These are phyloP conservation scores for Hapsidospora chrysogenum DNA, from an alignment of 495 filamentous ascomycete species.

Conservation along the genomic window DNA sequence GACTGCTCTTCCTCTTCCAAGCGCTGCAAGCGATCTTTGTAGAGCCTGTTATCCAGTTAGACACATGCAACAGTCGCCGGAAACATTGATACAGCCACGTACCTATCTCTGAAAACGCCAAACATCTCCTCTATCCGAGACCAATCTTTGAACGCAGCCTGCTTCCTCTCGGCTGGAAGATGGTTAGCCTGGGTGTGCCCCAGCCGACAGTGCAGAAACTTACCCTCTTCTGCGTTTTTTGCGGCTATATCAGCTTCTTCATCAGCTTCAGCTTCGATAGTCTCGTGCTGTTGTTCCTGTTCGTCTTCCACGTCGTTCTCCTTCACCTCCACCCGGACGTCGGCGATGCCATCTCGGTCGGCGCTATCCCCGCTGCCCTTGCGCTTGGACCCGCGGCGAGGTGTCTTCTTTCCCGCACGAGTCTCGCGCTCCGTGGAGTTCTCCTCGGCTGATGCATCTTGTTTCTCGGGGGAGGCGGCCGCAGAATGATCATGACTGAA, in stretches of 20 bases:
- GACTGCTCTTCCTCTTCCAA: constrained; percentile 72
- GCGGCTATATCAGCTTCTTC: constrained; percentile 35
- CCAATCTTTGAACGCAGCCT: constrained; percentile 64
- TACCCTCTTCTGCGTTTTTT: constrained; percentile 64
- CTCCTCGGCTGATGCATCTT: constrained; percentile 10
- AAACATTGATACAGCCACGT: constrained; percentile 13
- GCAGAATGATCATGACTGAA: no score
- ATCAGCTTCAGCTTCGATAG: constrained; percentile 24
- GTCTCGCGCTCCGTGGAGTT: constrained; percentile 10
- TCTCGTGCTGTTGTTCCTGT: constrained; percentile 16
- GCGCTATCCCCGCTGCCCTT: constrained; percentile 21
- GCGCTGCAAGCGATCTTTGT: constrained; percentile 68
- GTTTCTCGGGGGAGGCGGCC: constrained; percentile 6
- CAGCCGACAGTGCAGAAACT: constrained; percentile 12
- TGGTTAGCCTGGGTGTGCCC: constrained; percentile 20
- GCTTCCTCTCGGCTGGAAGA: constrained; percentile 55
- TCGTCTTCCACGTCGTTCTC: constrained; percentile 14
- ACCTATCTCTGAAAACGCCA: constrained; percentile 74
- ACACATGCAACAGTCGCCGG: no score
- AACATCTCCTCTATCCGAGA: constrained; percentile 69
- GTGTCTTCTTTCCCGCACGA: constrained; percentile 17
- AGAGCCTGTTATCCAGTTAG: constrained; percentile 39
- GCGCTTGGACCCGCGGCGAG: constrained; percentile 17
- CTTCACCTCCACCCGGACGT: constrained; percentile 9
- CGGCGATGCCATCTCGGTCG: constrained; percentile 10